phyloP scores from a whole-genome alignment of 129 eudicot genomes.

The Flaveria trinervia region DNA sequence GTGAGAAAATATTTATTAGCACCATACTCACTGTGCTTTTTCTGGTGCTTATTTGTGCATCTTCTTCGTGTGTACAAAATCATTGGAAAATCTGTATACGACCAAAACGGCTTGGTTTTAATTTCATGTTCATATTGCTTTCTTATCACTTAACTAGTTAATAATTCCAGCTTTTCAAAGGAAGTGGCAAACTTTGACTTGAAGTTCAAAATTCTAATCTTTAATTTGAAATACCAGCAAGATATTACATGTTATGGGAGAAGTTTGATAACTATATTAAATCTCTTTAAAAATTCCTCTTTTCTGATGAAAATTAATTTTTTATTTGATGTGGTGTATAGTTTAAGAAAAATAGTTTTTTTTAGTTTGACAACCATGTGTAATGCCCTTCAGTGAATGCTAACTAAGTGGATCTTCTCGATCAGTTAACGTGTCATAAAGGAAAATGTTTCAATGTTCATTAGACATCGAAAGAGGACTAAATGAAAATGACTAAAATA shows the following conservation, averaged over 20 bases:
- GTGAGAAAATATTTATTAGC: background rate
- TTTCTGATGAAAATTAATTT: background rate
- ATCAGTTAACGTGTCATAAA: background rate
- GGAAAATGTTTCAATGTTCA: background rate
- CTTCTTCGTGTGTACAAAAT: background rate
- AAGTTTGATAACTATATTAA: constrained; percentile 5
- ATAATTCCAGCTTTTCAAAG: constrained; percentile 4
- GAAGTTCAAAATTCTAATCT: background rate
- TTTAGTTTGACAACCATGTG: constrained; percentile 17
- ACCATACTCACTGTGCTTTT: background rate
- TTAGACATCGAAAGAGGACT: background rate
- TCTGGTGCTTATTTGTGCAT: background rate
- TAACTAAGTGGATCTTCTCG: constrained; percentile 21
- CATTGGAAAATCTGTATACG: background rate
- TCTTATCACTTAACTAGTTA: background rate
- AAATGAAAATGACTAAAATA: background rate
- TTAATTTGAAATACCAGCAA: background rate
- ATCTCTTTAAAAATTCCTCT: background rate
- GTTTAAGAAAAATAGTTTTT: background rate
- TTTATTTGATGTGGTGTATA: constrained; percentile 6
- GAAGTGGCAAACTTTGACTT: constrained; percentile 24
- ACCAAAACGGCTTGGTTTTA: background rate
- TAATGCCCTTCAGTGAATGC: background rate
- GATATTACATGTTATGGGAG: background rate
- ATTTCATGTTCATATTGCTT: constrained; percentile 9